Conservation (phyloP, 163 green algal genomes). For the Coccomyxa subellipsoidea region DNA sequence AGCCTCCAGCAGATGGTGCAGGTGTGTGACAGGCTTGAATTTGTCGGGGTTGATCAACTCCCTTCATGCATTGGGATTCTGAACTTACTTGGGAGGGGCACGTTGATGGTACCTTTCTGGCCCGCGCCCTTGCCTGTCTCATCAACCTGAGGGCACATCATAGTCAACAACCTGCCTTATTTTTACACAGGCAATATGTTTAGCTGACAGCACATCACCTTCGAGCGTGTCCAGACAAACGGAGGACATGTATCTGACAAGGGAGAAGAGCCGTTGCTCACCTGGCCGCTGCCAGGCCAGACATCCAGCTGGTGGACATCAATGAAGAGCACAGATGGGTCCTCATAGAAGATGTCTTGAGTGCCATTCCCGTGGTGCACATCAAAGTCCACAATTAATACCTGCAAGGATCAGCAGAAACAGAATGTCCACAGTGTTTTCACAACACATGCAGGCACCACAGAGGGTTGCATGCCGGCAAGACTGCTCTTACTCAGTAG, state of each 20-base stretch:
- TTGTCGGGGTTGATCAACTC: not conserved
- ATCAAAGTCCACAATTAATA: slow-evolving; percentile 71
- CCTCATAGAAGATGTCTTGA: slow-evolving; percentile 56
- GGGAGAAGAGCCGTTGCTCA: too few species aligned
- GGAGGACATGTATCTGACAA: too few species aligned
- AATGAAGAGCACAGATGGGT: slow-evolving; percentile 66
- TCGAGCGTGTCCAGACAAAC: too few species aligned
- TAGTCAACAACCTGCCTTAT: too few species aligned
- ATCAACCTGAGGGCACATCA: slow-evolving; percentile 16
- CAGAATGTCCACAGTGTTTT: too few species aligned
- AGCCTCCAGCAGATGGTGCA: not conserved
- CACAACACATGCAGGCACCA: too few species aligned
- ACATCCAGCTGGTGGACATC: slow-evolving; percentile 56
- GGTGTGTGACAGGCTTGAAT: not conserved
- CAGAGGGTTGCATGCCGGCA: too few species aligned
- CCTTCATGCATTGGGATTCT: not conserved
- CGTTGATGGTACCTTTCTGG: slow-evolving; percentile 75
- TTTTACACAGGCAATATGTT: too few species aligned
- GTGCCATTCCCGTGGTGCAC: slow-evolving; percentile 61
- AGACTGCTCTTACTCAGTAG: too few species aligned
- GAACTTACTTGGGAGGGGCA: slow-evolving; percentile 67
- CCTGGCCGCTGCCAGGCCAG: slow-evolving; percentile 52
- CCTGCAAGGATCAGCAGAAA: slow-evolving; percentile 24
- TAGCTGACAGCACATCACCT: too few species aligned
- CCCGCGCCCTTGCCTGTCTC: slow-evolving; percentile 50